Evolutionary conservation across 2,329 filamentous ascomycete genomes (phyloP), one percentile per base, ranked within the genome.

Genomic region (Exserohilum rostratum): DNA sequence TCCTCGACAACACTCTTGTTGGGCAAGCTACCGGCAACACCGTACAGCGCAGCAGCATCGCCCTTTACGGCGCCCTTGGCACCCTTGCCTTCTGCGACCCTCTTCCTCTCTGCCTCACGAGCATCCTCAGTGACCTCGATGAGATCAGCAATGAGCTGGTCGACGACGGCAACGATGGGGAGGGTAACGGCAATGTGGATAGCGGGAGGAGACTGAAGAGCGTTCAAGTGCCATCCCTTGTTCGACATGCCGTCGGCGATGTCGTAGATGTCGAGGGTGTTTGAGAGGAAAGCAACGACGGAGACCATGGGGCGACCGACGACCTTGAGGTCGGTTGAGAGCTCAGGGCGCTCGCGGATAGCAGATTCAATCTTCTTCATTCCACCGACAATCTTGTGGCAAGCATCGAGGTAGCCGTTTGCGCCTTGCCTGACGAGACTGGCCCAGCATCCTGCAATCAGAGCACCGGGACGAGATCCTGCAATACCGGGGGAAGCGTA

Each of bases 401-500:
- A 97, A 6, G 91, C 87, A 58, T 90, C 87, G 25, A 96, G 83
- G 77, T 99, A 99, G 5, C 95, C 95, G 25, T 85, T 80, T 76
- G 96, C 91, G 59, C 95, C 95, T 27, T 96, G 85, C 47, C 83
- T 86, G 88, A 99, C 93, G 70, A 99, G 81, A 75, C 87, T 91
- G 2, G 93, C 88, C 95, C 96, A 99, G 81, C 93, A 96, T 43
- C 90, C 93, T 1, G 95, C 95, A 63, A 99, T 99, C 51, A 99
- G 82, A 2, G 95, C 93, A 42, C 95, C 95, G 0, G 95, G 93
- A 0, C 95, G 87, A 1, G 91, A 96, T 5, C 95, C 95, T 1
- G 95, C 93, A 47, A 98, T 90, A 5, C 89, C 90, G 0, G 95
- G 95, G 1, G 90, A 96, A 35, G 92, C 95, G 76, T 99, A 99